Conservation (phyloP, 768 basidiomycete genomes). For the Strobilomyces dryophilus region DNA sequence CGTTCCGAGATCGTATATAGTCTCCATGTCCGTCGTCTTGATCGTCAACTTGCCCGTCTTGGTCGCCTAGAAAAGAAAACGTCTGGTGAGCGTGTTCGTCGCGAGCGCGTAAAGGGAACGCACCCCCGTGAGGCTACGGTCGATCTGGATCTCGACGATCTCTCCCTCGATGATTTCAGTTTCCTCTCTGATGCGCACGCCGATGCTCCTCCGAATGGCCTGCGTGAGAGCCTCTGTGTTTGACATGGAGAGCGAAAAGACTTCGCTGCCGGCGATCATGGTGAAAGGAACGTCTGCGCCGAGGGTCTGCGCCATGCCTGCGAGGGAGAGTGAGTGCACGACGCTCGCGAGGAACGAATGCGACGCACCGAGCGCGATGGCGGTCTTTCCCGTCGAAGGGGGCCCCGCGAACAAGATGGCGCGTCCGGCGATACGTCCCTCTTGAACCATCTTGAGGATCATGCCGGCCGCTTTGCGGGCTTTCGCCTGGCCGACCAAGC, state of each 20-base stretch:
- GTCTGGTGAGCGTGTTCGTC: background rate
- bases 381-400: conserved; percentile 96
- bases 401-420: conserved; percentile 98
- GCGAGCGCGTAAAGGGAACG: conserved; percentile 16
- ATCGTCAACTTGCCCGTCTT: conserved; percentile 97
- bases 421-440: conserved; percentile 91
- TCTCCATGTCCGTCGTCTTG: conserved; percentile 99
- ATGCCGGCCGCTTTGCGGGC: conserved; percentile 97
- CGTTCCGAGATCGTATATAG: conserved; percentile 94
- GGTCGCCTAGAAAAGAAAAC: conserved; percentile 68
- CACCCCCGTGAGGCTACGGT: conserved; percentile 94
- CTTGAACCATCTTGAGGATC: conserved; percentile 97
- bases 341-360: too few species aligned
- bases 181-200: conserved; percentile 96
- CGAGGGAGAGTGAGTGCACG: background rate
- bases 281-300: conserved; percentile 97
- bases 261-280: conserved; percentile 96
- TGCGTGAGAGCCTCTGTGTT: conserved; percentile 98
- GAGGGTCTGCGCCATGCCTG: conserved; percentile 94
- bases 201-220: conserved; percentile 93
- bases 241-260: conserved; percentile 97
- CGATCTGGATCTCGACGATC: conserved; percentile 98
- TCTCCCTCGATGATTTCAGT: conserved; percentile 97
- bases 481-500: conserved; percentile 96
- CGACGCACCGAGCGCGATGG: conserved; percentile 86